A percentile compares a stretch with the other conserved stretches of the same genome.
phyloP scores from a whole-genome alignment of 2,329 filamentous ascomycete species.

The Ophiostoma fasciatum region DNA sequence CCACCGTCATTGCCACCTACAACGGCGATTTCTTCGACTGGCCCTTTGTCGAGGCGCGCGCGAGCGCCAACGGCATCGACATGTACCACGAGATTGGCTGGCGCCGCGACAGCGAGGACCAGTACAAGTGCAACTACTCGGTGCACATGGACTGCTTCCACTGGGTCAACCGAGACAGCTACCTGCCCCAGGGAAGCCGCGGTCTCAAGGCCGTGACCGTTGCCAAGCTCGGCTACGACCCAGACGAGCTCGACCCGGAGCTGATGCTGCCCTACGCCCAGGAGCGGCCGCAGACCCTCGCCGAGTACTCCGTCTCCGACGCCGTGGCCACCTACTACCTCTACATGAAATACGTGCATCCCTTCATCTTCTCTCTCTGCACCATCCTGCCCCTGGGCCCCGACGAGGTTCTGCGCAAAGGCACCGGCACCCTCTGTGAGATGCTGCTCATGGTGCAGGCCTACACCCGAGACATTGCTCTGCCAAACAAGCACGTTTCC shows the following conservation, averaged over 20 bases:
- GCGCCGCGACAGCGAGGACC: constrained; percentile 85
- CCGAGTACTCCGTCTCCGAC: constrained; percentile 97
- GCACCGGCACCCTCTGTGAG: constrained; percentile 95
- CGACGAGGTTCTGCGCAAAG: constrained; percentile 86
- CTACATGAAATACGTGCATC: constrained; percentile 99
- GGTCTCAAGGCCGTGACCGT: constrained; percentile 96
- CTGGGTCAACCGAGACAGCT: constrained; percentile 98
- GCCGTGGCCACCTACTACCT: constrained; percentile 97
- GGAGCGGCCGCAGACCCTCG: constrained; percentile 83
- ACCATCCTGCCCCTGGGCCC: constrained; percentile 89
- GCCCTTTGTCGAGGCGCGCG: constrained; percentile 91
- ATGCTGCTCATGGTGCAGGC: constrained; percentile 99
- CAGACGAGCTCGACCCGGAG: constrained; percentile 93
- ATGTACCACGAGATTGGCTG: constrained; percentile 99
- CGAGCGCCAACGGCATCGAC: constrained; percentile 88
- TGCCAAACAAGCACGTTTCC: constrained; percentile 91
- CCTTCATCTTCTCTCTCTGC: constrained; percentile 96
- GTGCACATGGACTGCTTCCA: constrained; percentile 98
- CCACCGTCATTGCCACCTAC: constrained; percentile 98
- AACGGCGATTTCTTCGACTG: constrained; percentile 99
- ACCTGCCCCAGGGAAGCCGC: constrained; percentile 90
- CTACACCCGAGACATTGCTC: constrained; percentile 76
- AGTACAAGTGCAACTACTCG: constrained; percentile 91
- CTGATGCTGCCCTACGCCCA: constrained; percentile 87
- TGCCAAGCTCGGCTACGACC: constrained; percentile 94